Evolutionary conservation across 192 early-diverging fungal genomes (phyloP).

Genomic region (Backusella tuberculispora): DNA sequence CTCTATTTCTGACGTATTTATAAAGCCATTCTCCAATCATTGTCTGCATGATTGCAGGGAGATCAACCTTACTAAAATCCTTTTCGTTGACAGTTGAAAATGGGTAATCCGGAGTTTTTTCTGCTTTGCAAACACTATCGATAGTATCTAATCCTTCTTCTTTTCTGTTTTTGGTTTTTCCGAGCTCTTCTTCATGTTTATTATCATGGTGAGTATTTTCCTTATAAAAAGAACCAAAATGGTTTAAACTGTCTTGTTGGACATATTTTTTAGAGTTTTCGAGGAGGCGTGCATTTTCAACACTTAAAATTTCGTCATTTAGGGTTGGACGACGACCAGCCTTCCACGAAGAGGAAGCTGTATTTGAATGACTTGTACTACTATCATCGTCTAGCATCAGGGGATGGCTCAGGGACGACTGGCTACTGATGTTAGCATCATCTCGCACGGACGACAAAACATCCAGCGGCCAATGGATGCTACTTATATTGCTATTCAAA

Average conservation of each 20-base stretch:
- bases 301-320: constrained; percentile 14
- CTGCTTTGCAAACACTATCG: neutral
- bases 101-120: neutral
- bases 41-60: constrained; percentile 66
- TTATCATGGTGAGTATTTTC: neutral
- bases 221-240: constrained; percentile 7
- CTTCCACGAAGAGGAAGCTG: neutral
- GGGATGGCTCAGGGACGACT: constrained; percentile 1
- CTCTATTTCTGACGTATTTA: constrained; percentile 68
- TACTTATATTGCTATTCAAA: constrained; percentile 13
- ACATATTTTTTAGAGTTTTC: neutral
- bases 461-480: neutral
- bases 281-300: constrained; percentile 6
- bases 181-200: neutral
- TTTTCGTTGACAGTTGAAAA: constrained; percentile 8
- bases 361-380: constrained; percentile 4
- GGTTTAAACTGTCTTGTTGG: neutral
- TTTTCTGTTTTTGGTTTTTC: neutral
- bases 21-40: constrained; percentile 82
- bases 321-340: neutral
- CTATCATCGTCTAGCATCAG: neutral
- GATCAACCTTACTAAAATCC: neutral
- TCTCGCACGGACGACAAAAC: constrained; percentile 6
- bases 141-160: neutral
- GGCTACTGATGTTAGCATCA: constrained; percentile 9